phyloP scores from a whole-genome alignment of 2,329 filamentous ascomycete genomes.

The Aspergillus proliferans region DNA sequence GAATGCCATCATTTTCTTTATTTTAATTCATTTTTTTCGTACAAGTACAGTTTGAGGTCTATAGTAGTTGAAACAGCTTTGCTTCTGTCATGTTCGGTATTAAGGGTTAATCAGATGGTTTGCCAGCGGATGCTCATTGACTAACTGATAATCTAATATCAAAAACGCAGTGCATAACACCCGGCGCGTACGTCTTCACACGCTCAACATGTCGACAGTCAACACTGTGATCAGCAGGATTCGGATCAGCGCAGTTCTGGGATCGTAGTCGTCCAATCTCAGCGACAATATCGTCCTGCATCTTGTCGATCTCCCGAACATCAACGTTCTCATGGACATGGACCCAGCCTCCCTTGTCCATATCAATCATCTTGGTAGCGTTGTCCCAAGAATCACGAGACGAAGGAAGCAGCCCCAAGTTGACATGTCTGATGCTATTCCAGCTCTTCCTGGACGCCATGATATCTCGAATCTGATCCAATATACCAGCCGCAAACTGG shows the following conservation, averaged over 20 bases:
- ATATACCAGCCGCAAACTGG: constrained; percentile 42
- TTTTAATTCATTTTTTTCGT: no score
- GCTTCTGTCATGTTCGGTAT: no score
- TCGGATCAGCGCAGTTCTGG: constrained; percentile 3
- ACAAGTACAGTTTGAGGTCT: no score
- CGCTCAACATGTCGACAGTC: constrained; percentile 41
- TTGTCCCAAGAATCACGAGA: constrained; percentile 45
- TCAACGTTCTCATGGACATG: constrained; percentile 58
- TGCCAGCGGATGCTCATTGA: background rate
- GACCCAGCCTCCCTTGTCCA: constrained; percentile 46
- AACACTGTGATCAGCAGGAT: constrained; percentile 7
- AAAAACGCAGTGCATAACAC: constrained; percentile 57
- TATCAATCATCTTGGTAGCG: constrained; percentile 46
- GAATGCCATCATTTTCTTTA: no score
- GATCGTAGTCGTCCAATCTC: constrained; percentile 31
- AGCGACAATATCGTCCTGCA: constrained; percentile 31
- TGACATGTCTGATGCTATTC: constrained; percentile 49
- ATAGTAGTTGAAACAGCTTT: no score
- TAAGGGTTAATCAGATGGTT: no score
- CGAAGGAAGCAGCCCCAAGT: constrained; percentile 52
- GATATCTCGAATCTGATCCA: constrained; percentile 25
- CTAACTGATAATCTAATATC: constrained; percentile 39
- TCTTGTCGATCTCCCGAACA: constrained; percentile 37
- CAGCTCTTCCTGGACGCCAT: constrained; percentile 27
- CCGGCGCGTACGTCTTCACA: constrained; percentile 58